These are phyloP conservation scores for Emmonsiellopsis sp. DNA, from an alignment of 2,329 filamentous ascomycete genomes.

Conservation along the genomic window DNA sequence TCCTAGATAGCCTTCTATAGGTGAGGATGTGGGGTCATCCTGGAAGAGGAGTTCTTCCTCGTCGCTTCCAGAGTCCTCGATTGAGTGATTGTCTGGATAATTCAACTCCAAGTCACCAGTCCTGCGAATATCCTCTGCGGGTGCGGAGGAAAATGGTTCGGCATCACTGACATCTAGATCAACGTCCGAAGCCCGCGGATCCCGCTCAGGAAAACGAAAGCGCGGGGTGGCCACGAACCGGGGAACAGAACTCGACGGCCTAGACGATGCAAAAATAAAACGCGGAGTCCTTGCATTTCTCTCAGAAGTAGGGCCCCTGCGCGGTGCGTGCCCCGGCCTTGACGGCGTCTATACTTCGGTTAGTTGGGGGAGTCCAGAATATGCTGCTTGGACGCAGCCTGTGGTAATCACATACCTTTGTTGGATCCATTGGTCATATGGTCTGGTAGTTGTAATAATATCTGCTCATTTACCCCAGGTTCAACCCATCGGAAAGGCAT, in stretches of 20 bases:
- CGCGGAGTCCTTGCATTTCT: conserved; percentile 6
- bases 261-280: conserved; percentile 11
- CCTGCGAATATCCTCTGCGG: neutral
- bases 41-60: neutral
- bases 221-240: conserved; percentile 14
- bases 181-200: conserved; percentile 1
- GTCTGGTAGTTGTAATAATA: neutral
- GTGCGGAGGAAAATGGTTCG: neutral
- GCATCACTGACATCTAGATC: neutral
- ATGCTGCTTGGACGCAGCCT: neutral
- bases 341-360: neutral
- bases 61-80: conserved; percentile 4
- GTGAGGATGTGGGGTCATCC: neutral
- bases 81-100: neutral
- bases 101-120: neutral
- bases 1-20: neutral
- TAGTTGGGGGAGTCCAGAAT: neutral
- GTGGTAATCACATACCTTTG: neutral
- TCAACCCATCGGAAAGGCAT: too few relatives aligned
- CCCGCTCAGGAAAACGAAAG: conserved; percentile 8
- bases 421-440: neutral
- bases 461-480: neutral
- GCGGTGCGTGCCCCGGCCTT: neutral
- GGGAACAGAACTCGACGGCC: conserved; percentile 1
- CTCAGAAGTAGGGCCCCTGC: neutral